These are phyloP conservation scores for Saccharomycopsis hybrid DNA, from an alignment of 1,139 yeast species.

Conservation along the genomic window DNA sequence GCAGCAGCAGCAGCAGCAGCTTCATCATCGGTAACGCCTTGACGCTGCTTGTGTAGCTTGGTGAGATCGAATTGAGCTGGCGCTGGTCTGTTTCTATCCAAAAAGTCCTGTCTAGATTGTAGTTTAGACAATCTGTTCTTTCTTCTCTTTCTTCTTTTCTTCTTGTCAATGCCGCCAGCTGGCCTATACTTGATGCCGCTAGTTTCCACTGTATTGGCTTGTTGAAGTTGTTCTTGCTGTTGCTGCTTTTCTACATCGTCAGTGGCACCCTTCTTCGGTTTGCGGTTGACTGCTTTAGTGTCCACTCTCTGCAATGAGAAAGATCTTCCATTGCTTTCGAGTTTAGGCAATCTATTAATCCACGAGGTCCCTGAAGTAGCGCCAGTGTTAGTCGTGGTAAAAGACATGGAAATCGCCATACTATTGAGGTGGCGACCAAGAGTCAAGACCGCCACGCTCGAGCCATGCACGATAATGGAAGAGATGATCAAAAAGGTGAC, in stretches of 20 bases:
- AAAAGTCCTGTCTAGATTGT: constrained; percentile 16
- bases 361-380: constrained; percentile 48
- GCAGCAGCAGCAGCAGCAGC: neutral
- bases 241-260: constrained; percentile 12
- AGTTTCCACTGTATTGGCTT: constrained; percentile 46
- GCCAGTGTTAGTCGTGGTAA: constrained; percentile 44
- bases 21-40: neutral
- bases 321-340: constrained; percentile 66
- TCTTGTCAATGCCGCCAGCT: constrained; percentile 68
- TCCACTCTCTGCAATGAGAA: constrained; percentile 79
- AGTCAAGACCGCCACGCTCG: constrained; percentile 90
- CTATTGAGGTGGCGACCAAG: constrained; percentile 85
- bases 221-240: constrained; percentile 10
- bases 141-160: constrained; percentile 35
- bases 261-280: constrained; percentile 11
- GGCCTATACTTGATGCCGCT: constrained; percentile 69
- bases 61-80: constrained; percentile 28
- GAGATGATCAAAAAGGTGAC: constrained; percentile 79
- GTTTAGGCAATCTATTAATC: constrained; percentile 80
- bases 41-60: constrained; percentile 6
- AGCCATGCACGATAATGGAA: constrained; percentile 91
- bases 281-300: constrained; percentile 39
- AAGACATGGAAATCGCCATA: constrained; percentile 88
- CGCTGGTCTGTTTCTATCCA: constrained; percentile 26
- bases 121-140: constrained; percentile 25